These are phyloP conservation scores for Citrullus mucosospermus DNA, from an alignment of 306 rosid species.

Conservation along the genomic window DNA sequence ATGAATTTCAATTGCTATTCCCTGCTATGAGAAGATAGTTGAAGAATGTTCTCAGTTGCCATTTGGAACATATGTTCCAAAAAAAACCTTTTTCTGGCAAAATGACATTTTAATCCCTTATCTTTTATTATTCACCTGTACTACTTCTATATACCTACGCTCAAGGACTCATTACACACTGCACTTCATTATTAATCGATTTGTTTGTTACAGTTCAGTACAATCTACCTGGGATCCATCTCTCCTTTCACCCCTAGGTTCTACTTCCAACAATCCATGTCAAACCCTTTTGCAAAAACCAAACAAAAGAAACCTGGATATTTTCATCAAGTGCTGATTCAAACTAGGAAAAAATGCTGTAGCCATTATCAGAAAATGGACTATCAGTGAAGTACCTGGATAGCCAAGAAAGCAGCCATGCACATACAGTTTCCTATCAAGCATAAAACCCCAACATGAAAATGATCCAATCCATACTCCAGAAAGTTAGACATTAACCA, in stretches of 20 bases:
- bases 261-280: neutral
- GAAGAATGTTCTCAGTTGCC: neutral
- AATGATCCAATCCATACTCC: constrained; percentile 45
- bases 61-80: neutral
- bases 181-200: neutral
- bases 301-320: neutral
- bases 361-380: neutral
- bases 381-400: constrained; percentile 45
- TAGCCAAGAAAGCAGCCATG: constrained; percentile 83
- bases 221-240: neutral
- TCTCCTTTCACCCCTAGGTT: neutral
- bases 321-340: neutral
- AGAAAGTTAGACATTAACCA: constrained; percentile 49
- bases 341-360: neutral
- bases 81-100: neutral
- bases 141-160: neutral
- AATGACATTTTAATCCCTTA: neutral
- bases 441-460: constrained; percentile 79
- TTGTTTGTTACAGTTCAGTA: neutral
- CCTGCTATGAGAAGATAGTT: neutral
- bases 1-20: neutral
- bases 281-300: neutral
- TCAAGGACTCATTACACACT: neutral
- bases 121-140: neutral
- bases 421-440: constrained; percentile 88